Evolutionary conservation across 2,329 filamentous ascomycete species (phyloP).

Genomic region (Pseudonectria buxi): DNA sequence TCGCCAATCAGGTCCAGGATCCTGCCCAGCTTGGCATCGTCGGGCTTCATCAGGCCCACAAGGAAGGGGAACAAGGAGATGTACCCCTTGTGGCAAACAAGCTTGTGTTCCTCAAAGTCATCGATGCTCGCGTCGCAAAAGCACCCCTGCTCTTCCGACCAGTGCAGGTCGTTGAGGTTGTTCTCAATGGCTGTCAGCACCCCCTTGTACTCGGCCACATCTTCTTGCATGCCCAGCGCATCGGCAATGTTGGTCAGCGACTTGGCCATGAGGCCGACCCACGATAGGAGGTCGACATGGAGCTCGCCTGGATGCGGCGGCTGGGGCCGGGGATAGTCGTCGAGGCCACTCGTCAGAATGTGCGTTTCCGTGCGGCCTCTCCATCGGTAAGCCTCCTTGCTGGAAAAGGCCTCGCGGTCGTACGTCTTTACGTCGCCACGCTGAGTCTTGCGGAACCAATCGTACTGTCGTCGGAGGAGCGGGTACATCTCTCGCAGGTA

Average conservation of each 20-base stretch:
- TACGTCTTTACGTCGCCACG: constrained; percentile 84
- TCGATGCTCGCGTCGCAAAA: constrained; percentile 96
- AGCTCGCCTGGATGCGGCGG: constrained; percentile 94
- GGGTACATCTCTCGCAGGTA: constrained; percentile 78
- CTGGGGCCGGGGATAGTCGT: constrained; percentile 91
- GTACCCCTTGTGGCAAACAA: constrained; percentile 96
- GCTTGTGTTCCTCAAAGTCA: constrained; percentile 81
- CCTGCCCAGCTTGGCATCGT: constrained; percentile 67
- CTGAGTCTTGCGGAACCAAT: constrained; percentile 94
- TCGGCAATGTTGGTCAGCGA: constrained; percentile 75
- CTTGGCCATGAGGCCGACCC: constrained; percentile 94
- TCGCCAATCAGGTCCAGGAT: constrained; percentile 73
- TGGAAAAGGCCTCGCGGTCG: constrained; percentile 79
- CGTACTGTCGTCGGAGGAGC: constrained; percentile 78
- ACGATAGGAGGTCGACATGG: constrained; percentile 88
- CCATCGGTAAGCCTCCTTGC: constrained; percentile 93
- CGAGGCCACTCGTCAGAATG: constrained; percentile 85
- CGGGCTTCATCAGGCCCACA: constrained; percentile 67
- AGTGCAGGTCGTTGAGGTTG: constrained; percentile 91
- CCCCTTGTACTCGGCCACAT: constrained; percentile 63
- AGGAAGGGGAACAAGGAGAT: constrained; percentile 91
- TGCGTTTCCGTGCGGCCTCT: constrained; percentile 81
- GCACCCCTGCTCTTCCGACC: constrained; percentile 70
- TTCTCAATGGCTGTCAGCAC: constrained; percentile 70
- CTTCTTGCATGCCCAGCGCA: constrained; percentile 68